Evolutionary conservation across 306 rosid genomes (phyloP).

Genomic region (Urtica urens): DNA sequence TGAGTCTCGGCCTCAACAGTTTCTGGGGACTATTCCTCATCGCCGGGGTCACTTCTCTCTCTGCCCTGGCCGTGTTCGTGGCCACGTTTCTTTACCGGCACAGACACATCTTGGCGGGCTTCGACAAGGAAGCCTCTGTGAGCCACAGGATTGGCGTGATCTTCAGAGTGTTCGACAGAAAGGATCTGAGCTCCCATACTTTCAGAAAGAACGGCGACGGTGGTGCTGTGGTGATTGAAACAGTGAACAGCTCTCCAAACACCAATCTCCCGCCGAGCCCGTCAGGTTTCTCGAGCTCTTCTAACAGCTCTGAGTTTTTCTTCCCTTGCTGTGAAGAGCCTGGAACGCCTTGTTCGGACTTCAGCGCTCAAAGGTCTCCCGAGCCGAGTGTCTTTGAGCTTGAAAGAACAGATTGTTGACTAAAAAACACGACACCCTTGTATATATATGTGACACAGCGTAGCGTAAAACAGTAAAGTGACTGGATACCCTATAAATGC

Average conservation of each 20-base stretch:
- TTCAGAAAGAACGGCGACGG: constrained; percentile 19
- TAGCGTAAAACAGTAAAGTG: too few relatives aligned
- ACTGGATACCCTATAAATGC: background rate
- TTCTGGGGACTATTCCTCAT: constrained; percentile 52
- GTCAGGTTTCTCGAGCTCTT: constrained; percentile 1
- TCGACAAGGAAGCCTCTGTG: constrained; percentile 11
- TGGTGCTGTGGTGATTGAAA: background rate
- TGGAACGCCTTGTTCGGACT: background rate
- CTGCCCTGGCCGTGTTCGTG: constrained; percentile 19
- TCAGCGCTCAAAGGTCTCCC: background rate
- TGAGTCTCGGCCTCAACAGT: constrained; percentile 35
- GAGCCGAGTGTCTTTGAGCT: background rate
- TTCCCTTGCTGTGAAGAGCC: constrained; percentile 6
- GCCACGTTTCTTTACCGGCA: constrained; percentile 21
- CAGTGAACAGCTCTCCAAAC: constrained; percentile 16
- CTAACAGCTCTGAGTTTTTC: constrained; percentile 12
- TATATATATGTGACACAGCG: background rate
- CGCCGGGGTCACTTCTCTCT: constrained; percentile 21
- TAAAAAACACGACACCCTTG: background rate
- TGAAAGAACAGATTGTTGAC: background rate
- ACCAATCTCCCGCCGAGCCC: constrained; percentile 30
- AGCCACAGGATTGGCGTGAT: constrained; percentile 17
- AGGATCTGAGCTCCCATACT: constrained; percentile 29
- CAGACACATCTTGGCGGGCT: constrained; percentile 8
- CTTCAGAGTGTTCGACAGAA: constrained; percentile 17